A percentile compares a stretch with the other conserved stretches of the same genome.
Conservation (phyloP, 148 eudicot species). For the Rhododendron molle region DNA sequence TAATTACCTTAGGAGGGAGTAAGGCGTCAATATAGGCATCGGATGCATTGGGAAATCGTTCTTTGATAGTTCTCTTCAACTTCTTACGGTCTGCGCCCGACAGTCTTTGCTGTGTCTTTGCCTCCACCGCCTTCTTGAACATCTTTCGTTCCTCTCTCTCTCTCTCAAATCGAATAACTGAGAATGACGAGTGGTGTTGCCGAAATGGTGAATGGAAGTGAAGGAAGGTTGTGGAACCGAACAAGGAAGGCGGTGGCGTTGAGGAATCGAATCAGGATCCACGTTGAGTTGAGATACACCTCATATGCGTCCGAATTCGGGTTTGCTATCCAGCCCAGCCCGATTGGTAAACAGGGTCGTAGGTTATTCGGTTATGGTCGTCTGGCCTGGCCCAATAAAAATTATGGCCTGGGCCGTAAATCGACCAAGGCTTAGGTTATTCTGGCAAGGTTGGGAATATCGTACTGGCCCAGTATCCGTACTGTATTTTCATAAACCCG, state of each 20-base stretch:
- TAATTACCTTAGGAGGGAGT: constrained; percentile 72
- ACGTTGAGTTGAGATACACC: neutral
- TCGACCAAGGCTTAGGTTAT: too few relatives aligned
- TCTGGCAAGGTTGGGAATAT: too few relatives aligned
- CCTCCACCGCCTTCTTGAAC: constrained; percentile 84
- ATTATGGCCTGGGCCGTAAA: constrained; percentile 71
- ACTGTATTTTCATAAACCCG: too few relatives aligned
- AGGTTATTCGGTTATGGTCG: neutral
- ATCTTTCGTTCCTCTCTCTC: constrained; percentile 19
- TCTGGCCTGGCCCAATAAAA: neutral
- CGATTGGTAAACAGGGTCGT: neutral
- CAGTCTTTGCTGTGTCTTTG: constrained; percentile 69
- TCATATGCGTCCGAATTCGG: neutral
- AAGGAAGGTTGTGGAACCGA: constrained; percentile 3
- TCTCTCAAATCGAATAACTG: neutral
- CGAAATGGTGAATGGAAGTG: neutral
- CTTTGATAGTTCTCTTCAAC: constrained; percentile 55
- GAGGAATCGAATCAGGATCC: neutral
- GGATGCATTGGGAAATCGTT: constrained; percentile 57
- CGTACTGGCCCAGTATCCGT: too few relatives aligned
- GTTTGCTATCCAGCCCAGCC: neutral
- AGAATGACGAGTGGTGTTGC: neutral
- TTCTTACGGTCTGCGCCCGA: constrained; percentile 97
- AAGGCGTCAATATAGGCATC: constrained; percentile 61
- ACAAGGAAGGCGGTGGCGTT: neutral